phyloP scores from a whole-genome alignment of 208 protist species.

The Leishmania tarentolae region DNA sequence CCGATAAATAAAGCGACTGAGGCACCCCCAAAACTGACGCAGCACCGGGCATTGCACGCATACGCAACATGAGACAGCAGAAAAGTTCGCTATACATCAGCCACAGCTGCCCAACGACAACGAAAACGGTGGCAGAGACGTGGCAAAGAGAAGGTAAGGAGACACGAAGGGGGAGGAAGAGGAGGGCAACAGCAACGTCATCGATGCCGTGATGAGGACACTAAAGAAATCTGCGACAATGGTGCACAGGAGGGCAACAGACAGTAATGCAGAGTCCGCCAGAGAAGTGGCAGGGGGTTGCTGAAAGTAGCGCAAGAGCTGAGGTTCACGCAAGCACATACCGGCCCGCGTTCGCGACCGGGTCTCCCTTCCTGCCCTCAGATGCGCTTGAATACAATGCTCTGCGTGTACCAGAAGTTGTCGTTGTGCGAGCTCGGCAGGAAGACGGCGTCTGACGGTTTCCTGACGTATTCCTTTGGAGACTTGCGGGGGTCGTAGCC shows the following conservation, averaged over 20 bases:
- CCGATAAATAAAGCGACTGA: neutral
- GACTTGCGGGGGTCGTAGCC: slow-evolving; percentile 81
- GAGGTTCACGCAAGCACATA: neutral
- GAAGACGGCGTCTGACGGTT: slow-evolving; percentile 67
- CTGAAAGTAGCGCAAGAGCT: neutral
- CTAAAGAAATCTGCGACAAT: neutral
- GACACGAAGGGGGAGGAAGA: neutral
- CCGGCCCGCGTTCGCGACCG: neutral
- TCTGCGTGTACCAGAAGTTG: slow-evolving; percentile 89
- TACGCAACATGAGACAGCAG: neutral
- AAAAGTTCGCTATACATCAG: neutral
- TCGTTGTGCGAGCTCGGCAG: slow-evolving; percentile 60
- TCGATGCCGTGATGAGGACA: neutral
- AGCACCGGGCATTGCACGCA: neutral
- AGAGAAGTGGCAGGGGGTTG: neutral
- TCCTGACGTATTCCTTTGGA: slow-evolving; percentile 77
- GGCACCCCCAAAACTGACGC: neutral
- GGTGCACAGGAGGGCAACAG: neutral
- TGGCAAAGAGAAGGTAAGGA: neutral
- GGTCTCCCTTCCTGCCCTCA: slow-evolving; percentile 21
- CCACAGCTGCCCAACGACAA: neutral
- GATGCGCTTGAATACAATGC: slow-evolving; percentile 86
- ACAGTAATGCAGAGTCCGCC: neutral
- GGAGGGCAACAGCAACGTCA: neutral
- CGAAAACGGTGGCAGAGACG: slow-evolving; percentile 4